A percentile compares a stretch with the other conserved stretches of the same genome.
Evolutionary conservation across 768 basidiomycete species (phyloP).

Genomic region (Hydnomerulius pinastri): DNA sequence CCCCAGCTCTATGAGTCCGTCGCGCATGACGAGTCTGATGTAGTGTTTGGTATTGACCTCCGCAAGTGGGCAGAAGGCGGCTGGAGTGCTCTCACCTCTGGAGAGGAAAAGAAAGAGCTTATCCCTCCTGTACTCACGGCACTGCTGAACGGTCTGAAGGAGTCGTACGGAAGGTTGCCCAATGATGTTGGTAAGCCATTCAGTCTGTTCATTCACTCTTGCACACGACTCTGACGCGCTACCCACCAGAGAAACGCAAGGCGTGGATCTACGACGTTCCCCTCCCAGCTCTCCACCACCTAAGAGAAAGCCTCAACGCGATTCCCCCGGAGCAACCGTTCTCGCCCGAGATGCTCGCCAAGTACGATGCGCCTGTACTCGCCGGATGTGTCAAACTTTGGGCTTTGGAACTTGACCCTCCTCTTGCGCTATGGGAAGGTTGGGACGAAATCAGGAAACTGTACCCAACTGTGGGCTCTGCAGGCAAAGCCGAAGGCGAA

Average conservation of each 20-base stretch:
- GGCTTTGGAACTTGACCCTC: constrained; percentile 89
- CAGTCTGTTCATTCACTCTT: not conserved
- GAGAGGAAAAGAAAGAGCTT: constrained; percentile 58
- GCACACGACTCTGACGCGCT: constrained; percentile 1
- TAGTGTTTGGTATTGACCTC: constrained; percentile 89
- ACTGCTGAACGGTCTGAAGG: constrained; percentile 62
- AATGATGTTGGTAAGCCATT: constrained; percentile 60
- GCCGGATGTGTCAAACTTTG: constrained; percentile 87
- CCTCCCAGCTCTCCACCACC: constrained; percentile 76
- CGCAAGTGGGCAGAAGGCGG: constrained; percentile 89
- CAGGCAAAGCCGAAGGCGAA: constrained; percentile 52
- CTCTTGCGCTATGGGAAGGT: constrained; percentile 80
- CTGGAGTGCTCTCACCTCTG: constrained; percentile 58
- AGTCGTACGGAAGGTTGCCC: constrained; percentile 60
- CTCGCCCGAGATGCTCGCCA: constrained; percentile 56
- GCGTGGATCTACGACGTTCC: constrained; percentile 96
- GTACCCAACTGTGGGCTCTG: constrained; percentile 76
- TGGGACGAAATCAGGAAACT: constrained; percentile 90
- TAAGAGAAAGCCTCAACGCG: constrained; percentile 82
- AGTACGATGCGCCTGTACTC: constrained; percentile 84
- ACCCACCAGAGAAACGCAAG: constrained; percentile 73
- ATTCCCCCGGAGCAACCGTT: constrained; percentile 53
- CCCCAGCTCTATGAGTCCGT: constrained; percentile 88
- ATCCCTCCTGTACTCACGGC: constrained; percentile 76
- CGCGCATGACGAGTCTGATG: constrained; percentile 79